Base-by-base conservation (phyloP, 2,329 filamentous ascomycete genomes). In the Venturia asperata region DNA sequence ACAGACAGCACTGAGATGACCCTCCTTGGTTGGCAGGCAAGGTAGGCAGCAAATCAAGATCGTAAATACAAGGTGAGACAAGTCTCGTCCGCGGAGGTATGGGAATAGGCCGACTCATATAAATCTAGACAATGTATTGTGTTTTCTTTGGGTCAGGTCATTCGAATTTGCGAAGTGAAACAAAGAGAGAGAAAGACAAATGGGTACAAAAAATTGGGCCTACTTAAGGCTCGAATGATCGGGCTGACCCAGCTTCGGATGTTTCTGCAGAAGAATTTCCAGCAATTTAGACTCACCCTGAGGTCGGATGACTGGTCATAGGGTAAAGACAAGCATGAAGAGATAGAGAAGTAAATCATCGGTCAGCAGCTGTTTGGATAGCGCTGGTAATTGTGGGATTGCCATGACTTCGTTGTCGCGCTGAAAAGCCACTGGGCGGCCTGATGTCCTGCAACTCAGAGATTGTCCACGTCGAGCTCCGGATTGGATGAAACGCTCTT, bases 151-250 rank as follows among this genome's bases (percentile, higher is more conserved):
- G 7, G 11, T 37, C 6, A 19, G 30, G 17, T 9, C 52, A n/a
- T 37, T 37, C 21, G 27, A 27, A 21, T 56, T 56, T 34, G 52
- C 27, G 6, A 56, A 24, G 27, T 37, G 4, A n/a, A n/a, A 56
- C 52, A 56, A 56, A 56, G 52, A 56, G 52, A 56, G 52, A 17
- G 52, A 49, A 27, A n/a, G 52, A 37, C 52, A 56, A 56, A 34
- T 56, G 19, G 6, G 30, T 27, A 6, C 37, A 7, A 3, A 56
- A 37, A 15, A 6, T 9, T 27, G 15, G 19, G 1, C 13, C 24
- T 56, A 56, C 2, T n/a, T 37, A 34, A 34, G 3, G 30, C 30
- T 34, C 6, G 30, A 34, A 34, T 34, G 30, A 34, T 34, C 30
- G 30, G 30, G 30, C 30, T 34, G 30, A 34, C 30, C 30, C 30